Conservation (phyloP, 2,329 filamentous ascomycete species). For the Pseudocercospora fijiensis region DNA sequence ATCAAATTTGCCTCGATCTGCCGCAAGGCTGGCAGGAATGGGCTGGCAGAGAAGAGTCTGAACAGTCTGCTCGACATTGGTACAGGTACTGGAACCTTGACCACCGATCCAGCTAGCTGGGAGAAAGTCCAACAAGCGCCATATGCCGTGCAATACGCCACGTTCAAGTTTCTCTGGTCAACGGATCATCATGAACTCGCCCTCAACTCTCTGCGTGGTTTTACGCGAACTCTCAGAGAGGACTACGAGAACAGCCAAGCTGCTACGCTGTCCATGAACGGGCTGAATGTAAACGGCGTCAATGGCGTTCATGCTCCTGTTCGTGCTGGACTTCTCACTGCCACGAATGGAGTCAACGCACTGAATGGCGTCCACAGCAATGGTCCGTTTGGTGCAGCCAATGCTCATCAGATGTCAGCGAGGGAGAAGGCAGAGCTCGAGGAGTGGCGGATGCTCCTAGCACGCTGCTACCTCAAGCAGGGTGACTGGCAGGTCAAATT, state of each 20-base stretch:
- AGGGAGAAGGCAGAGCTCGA: conserved; percentile 48
- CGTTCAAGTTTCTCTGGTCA: conserved; percentile 96
- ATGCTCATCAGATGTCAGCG: conserved; percentile 37
- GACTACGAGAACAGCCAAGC: conserved; percentile 51
- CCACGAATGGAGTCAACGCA: conserved; percentile 31
- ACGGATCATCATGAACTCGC: conserved; percentile 66
- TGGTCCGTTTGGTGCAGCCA: conserved; percentile 34
- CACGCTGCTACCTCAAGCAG: conserved; percentile 93
- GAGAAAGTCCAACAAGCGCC: conserved; percentile 48
- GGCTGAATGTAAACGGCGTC: conserved; percentile 46
- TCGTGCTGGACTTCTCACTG: conserved; percentile 2
- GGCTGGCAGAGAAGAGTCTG: conserved; percentile 90
- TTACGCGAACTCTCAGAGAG: conserved; percentile 60
- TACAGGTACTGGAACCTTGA: conserved; percentile 48
- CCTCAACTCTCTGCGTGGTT: conserved; percentile 61
- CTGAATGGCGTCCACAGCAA: conserved; percentile 44
- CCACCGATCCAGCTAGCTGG: conserved; percentile 27
- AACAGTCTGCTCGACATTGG: conserved; percentile 76
- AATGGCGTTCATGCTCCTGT: conserved; percentile 19
- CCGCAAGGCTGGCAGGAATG: conserved; percentile 91
- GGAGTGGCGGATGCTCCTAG: conserved; percentile 69
- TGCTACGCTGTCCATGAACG: conserved; percentile 29
- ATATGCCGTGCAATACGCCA: conserved; percentile 90
- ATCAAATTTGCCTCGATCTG: conserved; percentile 99
- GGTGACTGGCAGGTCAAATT: conserved; percentile 92